phyloP scores from a whole-genome alignment of 2,329 filamentous ascomycete species.

The Fusarium annulatum region DNA sequence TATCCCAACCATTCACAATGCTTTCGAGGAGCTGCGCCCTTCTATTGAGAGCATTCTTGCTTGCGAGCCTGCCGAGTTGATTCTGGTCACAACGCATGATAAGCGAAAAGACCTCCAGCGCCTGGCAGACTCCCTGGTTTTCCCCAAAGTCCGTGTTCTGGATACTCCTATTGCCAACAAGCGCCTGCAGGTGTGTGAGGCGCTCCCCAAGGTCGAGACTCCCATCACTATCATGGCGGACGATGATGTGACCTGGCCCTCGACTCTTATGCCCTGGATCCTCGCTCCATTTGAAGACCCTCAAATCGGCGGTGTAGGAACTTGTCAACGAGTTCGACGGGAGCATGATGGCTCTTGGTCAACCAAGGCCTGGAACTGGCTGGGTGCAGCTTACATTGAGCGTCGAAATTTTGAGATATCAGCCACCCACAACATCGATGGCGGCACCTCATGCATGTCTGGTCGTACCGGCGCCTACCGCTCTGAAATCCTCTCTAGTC shows the following conservation, averaged over 20 bases:
- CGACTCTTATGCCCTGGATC: conserved; percentile 88
- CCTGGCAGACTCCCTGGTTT: conserved; percentile 70
- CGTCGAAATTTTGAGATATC: conserved; percentile 97
- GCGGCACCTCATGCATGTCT: conserved; percentile 96
- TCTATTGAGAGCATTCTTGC: conserved; percentile 82
- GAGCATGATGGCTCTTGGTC: conserved; percentile 68
- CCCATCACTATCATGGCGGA: conserved; percentile 92
- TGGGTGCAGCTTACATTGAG: conserved; percentile 92
- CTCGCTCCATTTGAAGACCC: conserved; percentile 90
- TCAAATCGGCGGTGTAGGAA: conserved; percentile 88
- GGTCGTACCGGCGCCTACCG: conserved; percentile 94
- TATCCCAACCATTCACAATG: conserved; percentile 90
- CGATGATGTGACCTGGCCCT: conserved; percentile 94
- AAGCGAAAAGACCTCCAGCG: conserved; percentile 76
- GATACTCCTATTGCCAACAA: conserved; percentile 91
- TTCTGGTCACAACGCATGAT: conserved; percentile 87
- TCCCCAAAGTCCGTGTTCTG: conserved; percentile 76
- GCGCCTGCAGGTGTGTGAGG: conserved; percentile 90
- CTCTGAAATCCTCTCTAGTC: conserved; percentile 85
- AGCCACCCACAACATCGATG: conserved; percentile 93
- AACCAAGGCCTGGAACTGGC: conserved; percentile 82
- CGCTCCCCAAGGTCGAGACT: conserved; percentile 86
- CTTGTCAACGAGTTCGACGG: conserved; percentile 86
- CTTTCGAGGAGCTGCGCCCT: conserved; percentile 82
- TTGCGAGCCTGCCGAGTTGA: conserved; percentile 76